phyloP scores from a whole-genome alignment of 78 protist genomes.

The slime mould (Dictyostelium discoideum) region DNA sequence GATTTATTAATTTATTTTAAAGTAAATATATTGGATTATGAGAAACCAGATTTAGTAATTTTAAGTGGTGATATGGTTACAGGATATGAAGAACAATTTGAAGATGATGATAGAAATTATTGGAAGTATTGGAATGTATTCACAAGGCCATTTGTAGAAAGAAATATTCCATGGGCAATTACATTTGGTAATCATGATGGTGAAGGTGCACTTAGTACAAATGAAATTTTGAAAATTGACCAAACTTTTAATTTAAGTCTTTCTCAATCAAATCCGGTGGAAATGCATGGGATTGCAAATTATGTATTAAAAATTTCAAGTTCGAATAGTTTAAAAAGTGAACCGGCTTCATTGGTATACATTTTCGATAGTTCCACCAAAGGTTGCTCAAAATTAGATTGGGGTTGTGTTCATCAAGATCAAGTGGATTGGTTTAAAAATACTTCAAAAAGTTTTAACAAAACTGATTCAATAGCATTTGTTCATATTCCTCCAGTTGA shows the following conservation, averaged over 20 bases:
- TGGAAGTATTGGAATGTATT: conserved; percentile 20
- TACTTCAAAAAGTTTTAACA: neutral
- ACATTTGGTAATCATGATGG: conserved; percentile 76
- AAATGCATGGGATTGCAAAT: conserved; percentile 24
- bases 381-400: neutral
- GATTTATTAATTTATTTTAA: neutral
- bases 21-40: neutral
- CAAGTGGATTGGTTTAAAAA: conserved; percentile 52
- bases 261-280: neutral
- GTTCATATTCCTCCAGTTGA: conserved; percentile 62
- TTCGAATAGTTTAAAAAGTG: neutral
- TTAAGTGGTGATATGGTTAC: conserved; percentile 63
- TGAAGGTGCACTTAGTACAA: neutral
- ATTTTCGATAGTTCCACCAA: conserved; percentile 27
- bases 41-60: conserved; percentile 47
- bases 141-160: conserved; percentile 7
- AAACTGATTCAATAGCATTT: conserved; percentile 13
- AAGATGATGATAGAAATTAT: neutral
- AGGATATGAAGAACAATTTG: neutral
- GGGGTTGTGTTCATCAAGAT: conserved; percentile 45
- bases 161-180: conserved; percentile 65
- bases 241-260: conserved; percentile 4
- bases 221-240: conserved; percentile 9
- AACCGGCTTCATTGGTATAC: conserved; percentile 3
- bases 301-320: conserved; percentile 9